Percentiles rank a stretch among this genome's conserved stretches.
phyloP scores from a whole-genome alignment of 169 alveolate species.

The Blepharisma undulans region DNA sequence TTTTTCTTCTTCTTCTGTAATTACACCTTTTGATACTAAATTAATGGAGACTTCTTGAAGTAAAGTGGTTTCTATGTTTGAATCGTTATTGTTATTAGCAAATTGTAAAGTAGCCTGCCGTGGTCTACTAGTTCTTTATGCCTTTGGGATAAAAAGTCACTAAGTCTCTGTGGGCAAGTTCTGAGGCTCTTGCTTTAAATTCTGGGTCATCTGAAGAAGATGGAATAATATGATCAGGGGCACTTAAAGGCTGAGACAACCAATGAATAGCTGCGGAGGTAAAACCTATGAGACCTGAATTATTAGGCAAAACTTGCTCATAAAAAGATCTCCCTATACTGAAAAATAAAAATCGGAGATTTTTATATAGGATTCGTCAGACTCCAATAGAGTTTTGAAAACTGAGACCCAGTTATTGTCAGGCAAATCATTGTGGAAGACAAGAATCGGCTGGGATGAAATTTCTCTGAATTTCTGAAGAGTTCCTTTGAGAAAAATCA shows the following conservation, averaged over 20 bases:
- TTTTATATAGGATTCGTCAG: not conserved
- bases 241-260: not conserved
- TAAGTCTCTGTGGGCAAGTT: not conserved
- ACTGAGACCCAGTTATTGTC: slow-evolving; percentile 4
- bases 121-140: not conserved
- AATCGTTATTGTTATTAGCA: not conserved
- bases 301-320: not conserved
- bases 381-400: not conserved
- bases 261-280: not conserved
- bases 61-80: not conserved
- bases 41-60: not conserved
- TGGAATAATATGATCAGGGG: too few relatives aligned
- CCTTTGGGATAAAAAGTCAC: not conserved
- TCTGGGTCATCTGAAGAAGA: not conserved
- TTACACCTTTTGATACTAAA: not conserved
- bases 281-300: not conserved
- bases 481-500: not conserved
- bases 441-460: not conserved
- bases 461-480: not conserved
- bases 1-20: not conserved
- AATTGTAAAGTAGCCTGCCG: not conserved
- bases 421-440: slow-evolving; percentile 13
- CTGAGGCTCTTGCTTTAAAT: not conserved
- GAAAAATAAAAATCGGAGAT: not conserved
- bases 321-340: slow-evolving; percentile 17